Percentiles rank a stretch among this genome's conserved stretches.
Evolutionary conservation across 495 filamentous ascomycete genomes (phyloP).

Genomic region (Cetradonia linearis): DNA sequence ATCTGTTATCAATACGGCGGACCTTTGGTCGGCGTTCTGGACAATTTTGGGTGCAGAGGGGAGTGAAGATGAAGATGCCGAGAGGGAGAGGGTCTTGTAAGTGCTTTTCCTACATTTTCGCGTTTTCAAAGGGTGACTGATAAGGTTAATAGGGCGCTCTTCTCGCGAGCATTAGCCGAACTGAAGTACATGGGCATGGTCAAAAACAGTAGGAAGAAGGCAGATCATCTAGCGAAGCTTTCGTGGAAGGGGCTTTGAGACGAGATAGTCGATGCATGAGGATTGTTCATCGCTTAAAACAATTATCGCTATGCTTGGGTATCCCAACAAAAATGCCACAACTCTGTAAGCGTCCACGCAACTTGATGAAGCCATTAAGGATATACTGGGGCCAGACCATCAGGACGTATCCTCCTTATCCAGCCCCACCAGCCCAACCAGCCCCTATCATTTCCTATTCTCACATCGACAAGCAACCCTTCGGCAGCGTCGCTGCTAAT

Average conservation of each 20-base stretch:
- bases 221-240: conserved; percentile 80
- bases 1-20: conserved; percentile 73
- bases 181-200: conserved; percentile 76
- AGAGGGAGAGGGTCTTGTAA: conserved; percentile 37
- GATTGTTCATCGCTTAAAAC: not conserved
- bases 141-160: conserved; percentile 48
- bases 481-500: not conserved
- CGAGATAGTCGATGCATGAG: not conserved
- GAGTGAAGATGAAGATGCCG: conserved; percentile 36
- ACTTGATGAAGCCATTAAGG: not conserved
- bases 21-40: conserved; percentile 82
- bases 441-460: not conserved
- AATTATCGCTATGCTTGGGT: not conserved
- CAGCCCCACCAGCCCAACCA: conserved; percentile 17
- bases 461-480: not conserved
- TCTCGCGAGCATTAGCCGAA: conserved; percentile 77
- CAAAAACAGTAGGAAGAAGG: conserved; percentile 81
- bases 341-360: not conserved
- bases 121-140: conserved; percentile 20
- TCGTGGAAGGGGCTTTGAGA: conserved; percentile 55
- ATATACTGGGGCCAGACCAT: conserved; percentile 4
- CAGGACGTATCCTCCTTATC: conserved; percentile 9
- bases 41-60: conserved; percentile 60
- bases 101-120: not conserved
- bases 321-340: conserved; percentile 4